Base-by-base conservation (phyloP, 1,284 basidiomycete species). In the Naganishia sp. region DNA sequence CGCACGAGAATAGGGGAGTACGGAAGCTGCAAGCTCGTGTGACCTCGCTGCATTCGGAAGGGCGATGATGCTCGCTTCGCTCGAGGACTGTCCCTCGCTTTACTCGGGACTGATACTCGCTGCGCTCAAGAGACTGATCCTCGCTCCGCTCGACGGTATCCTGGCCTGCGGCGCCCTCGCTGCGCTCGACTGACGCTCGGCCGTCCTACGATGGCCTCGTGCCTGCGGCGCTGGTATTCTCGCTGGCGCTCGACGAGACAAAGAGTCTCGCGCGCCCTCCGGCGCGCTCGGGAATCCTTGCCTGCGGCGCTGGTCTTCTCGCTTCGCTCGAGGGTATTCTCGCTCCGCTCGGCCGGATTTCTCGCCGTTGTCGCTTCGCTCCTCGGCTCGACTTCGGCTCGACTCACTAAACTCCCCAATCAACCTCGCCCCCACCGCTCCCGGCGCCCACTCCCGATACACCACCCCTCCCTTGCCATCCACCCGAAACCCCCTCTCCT, bases 371-470 rank as follows among this genome's bases (percentile, higher is more conserved):
- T 35, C 52, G 32, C 53, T 55, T 18, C 21, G 21, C 49, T 28
- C 39, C 31, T 45, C 25, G 9, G 18, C 61, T 35, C n/a, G 6
- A 85, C 91, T 80, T 69, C 25, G 9, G 18, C 61, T 35, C n/a
- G 6, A 85, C 91, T 80, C 69, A 95, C 93, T 99, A 83, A 99
- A 99, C 55, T 99, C 95, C 58, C 95, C 95, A 74, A 94, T 93
- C 64, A 99, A 81, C 72, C 83, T 84, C 0, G 94, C 95, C 73
- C 89, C 87, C 53, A 77, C 82, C 15, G 89, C 94, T 72, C 91
- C 92, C 0, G 95, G 94, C 6, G 95, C 95, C 95, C 95, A 99
- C 77, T 99, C 95, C 73, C 90, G 84, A 77, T 98, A 99, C 9
- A 85, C 81, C 45, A 98, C 86, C 35, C 88, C 84, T 57, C 87